These are phyloP conservation scores for Metschnikowia orientalis DNA, from an alignment of 805 yeast genomes.

Conservation along the genomic window DNA sequence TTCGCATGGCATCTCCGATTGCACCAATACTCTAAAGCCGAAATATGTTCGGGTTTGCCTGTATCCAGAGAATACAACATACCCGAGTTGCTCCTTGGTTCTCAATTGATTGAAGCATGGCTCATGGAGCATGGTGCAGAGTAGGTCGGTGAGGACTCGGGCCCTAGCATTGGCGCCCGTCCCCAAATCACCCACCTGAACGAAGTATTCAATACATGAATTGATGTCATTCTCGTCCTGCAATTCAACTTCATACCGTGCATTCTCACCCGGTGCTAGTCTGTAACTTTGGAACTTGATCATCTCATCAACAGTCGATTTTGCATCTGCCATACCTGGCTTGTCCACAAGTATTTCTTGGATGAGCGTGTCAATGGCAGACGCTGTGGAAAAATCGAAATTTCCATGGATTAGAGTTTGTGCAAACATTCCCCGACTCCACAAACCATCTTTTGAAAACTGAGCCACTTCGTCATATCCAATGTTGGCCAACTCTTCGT, in stretches of 20 bases:
- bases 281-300: constrained; percentile 35
- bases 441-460: constrained; percentile 42
- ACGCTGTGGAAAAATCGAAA: constrained; percentile 48
- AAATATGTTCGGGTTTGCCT: constrained; percentile 65
- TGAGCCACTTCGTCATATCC: constrained; percentile 46
- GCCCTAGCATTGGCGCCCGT: constrained; percentile 22
- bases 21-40: constrained; percentile 73
- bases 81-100: constrained; percentile 93
- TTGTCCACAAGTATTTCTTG: constrained; percentile 27
- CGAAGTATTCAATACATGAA: constrained; percentile 74
- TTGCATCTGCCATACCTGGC: constrained; percentile 18
- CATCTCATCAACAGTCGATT: constrained; percentile 9
- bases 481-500: constrained; percentile 41
- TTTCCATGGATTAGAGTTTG: constrained; percentile 83
- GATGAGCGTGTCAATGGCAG: constrained; percentile 43
- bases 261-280: constrained; percentile 36
- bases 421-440: constrained; percentile 56
- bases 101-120: constrained; percentile 88
- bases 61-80: constrained; percentile 80
- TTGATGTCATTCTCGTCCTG: constrained; percentile 72
- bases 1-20: constrained; percentile 72
- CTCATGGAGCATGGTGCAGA: constrained; percentile 72
- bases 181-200: constrained; percentile 52
- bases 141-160: constrained; percentile 54
- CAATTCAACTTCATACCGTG: constrained; percentile 46